Conservation (phyloP, 768 basidiomycete species). For the Tricholoma matsutake region DNA sequence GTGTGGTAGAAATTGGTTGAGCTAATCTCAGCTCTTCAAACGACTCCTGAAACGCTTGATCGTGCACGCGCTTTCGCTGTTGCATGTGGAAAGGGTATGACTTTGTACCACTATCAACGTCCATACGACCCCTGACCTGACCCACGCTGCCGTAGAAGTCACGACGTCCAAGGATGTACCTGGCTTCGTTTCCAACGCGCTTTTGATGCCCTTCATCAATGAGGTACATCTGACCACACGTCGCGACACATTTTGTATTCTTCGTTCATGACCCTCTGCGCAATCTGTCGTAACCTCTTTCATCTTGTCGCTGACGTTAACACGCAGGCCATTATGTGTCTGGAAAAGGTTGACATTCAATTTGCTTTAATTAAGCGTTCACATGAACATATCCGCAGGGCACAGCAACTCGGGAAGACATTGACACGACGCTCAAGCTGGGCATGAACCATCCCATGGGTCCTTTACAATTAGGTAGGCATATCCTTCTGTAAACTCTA, state of each 20-base stretch:
- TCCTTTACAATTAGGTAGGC: constrained; percentile 78
- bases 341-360: constrained; percentile 66
- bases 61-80: constrained; percentile 77
- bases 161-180: constrained; percentile 90
- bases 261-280: neutral
- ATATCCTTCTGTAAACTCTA: neutral
- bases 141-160: constrained; percentile 57
- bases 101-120: neutral
- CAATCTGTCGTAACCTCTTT: neutral
- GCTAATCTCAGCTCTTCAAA: constrained; percentile 91
- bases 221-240: constrained; percentile 48
- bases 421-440: constrained; percentile 89
- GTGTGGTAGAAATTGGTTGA: constrained; percentile 82
- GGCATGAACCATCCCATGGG: constrained; percentile 98
- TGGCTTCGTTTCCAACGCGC: constrained; percentile 92
- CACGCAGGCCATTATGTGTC: constrained; percentile 79
- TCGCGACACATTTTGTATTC: neutral
- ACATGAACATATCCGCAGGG: constrained; percentile 47
- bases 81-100: constrained; percentile 84
- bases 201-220: constrained; percentile 97
- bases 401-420: constrained; percentile 89
- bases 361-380: neutral
- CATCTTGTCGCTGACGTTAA: neutral
- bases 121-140: neutral
- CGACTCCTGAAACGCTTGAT: constrained; percentile 70